Evolutionary conservation across 2,329 filamentous ascomycete species (phyloP), one percentile per base, ranked within the genome.

Genomic region (Fusarium tuaranense): DNA sequence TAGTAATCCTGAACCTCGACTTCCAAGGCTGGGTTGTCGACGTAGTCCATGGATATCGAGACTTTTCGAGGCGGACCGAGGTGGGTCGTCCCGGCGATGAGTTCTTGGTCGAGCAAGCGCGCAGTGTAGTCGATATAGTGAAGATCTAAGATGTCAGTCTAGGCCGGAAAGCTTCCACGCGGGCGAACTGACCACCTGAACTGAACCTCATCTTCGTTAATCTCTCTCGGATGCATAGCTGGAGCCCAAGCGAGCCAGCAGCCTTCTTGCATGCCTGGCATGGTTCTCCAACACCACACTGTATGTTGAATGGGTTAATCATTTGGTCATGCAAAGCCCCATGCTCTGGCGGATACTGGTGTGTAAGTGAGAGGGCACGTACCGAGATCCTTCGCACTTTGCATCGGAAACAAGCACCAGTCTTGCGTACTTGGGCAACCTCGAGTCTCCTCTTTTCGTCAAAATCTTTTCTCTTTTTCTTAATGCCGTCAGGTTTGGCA

Each of bases 41-140:
- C 62, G 38, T 79, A 79, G 62, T 79, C 78, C 76, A 79, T 78
- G 9, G 77, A 77, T 16, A 79, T 60, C 0, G 68, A 66, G 9
- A 79, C 77, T 16, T 70, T 74, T n/a, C 78, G 77, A 27, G 76
- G 78, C 25, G 71, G 77, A 4, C 78, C 77, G 12, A 79, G 70
- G 64, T 79, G 78, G 22, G 78, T 79, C 18, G 78, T 79, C 10
- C 78, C 78, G n/a, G 74, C 74, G 27, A 79, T 72, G 41, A 79
- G 78, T 61, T 79, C 78, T 36, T 79, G 71, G 25, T 79, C 73
- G 2, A 79, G 70, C 16, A 79, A 67, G 10, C 77, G 70, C 8
- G 77, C 78, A 16, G 77, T 79, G 16, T 80, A 79, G 53, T 79
- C 78, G 57, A 79, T 77, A 39, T 79, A 79, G 27, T 79, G 78